Percentiles rank a stretch among this genome's conserved stretches.
Conservation (phyloP, 345 rosid species). For the Sisymbrium altissimum region DNA sequence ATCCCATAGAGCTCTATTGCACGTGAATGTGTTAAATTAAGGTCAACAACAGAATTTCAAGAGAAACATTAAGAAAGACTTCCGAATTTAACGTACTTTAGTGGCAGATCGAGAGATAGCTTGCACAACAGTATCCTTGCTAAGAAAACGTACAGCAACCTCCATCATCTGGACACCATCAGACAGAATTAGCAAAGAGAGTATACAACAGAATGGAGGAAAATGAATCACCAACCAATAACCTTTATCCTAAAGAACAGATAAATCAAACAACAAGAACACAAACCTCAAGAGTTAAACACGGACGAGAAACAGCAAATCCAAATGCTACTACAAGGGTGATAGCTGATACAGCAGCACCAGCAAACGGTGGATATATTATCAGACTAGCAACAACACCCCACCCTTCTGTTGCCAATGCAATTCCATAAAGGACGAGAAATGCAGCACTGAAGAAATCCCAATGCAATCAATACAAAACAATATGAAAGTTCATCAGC, state of each 20-base stretch:
- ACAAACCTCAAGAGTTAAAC: slow-evolving; percentile 90
- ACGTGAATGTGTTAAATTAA: not conserved
- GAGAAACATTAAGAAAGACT: slow-evolving; percentile 9
- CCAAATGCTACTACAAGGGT: slow-evolving; percentile 98
- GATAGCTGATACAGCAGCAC: slow-evolving; percentile 98
- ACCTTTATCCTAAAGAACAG: not conserved
- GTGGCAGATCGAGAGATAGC: slow-evolving; percentile 98
- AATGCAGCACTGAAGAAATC: slow-evolving; percentile 72
- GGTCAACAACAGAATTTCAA: not conserved
- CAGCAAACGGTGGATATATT: slow-evolving; percentile 98
- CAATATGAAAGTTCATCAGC: slow-evolving; percentile 13
- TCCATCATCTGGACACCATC: slow-evolving; percentile 82
- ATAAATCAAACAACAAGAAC: slow-evolving; percentile 13
- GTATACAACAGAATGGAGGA: not conserved
- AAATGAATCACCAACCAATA: not conserved
- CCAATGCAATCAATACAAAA: slow-evolving; percentile 7
- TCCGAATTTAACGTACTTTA: slow-evolving; percentile 54
- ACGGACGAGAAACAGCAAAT: slow-evolving; percentile 98
- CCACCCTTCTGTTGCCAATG: slow-evolving; percentile 99
- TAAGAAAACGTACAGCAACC: slow-evolving; percentile 95
- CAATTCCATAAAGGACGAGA: slow-evolving; percentile 95
- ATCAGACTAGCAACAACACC: slow-evolving; percentile 99
- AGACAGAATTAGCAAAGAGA: slow-evolving; percentile 24
- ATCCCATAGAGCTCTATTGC: slow-evolving; percentile 1
- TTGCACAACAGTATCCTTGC: slow-evolving; percentile 94